Evolutionary conservation across 371 early-diverging fungal genomes (phyloP).

Genomic region (Mortierella sp.): DNA sequence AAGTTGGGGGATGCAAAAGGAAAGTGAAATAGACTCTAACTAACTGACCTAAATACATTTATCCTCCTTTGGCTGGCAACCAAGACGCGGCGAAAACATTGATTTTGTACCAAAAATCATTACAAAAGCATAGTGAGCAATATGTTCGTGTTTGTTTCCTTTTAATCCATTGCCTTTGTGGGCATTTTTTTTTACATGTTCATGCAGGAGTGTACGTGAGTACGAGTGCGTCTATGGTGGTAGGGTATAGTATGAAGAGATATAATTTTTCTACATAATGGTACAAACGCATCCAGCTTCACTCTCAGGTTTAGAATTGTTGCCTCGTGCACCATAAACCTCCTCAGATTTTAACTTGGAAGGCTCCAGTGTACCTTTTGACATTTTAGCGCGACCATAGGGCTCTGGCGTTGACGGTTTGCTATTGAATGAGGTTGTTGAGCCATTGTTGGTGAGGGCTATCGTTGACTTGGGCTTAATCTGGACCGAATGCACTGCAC

Average conservation of each 20-base stretch:
- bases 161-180: too few relatives aligned
- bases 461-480: slow-evolving; percentile 22
- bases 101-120: too few relatives aligned
- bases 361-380: slow-evolving; percentile 8
- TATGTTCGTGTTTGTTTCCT: too few relatives aligned
- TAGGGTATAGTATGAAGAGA: background rate
- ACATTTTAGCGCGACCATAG: slow-evolving; percentile 5
- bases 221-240: background rate
- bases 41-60: too few relatives aligned
- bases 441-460: background rate
- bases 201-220: too few relatives aligned
- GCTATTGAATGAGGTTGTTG: slow-evolving; percentile 12
- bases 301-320: slow-evolving; percentile 21
- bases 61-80: too few relatives aligned
- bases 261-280: slow-evolving; percentile 26
- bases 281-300: slow-evolving; percentile 38
- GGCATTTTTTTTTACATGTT: too few relatives aligned
- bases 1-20: too few relatives aligned
- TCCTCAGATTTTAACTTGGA: slow-evolving; percentile 32
- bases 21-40: too few relatives aligned
- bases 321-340: slow-evolving; percentile 11
- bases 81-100: too few relatives aligned
- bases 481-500: slow-evolving; percentile 41
- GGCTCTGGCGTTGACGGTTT: slow-evolving; percentile 9
- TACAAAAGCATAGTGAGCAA: too few relatives aligned